Percentiles rank a stretch among this genome's conserved stretches.
These are phyloP conservation scores for Colletotrichum sp. DNA, from an alignment of 2,329 filamentous ascomycete genomes.

Conservation along the genomic window DNA sequence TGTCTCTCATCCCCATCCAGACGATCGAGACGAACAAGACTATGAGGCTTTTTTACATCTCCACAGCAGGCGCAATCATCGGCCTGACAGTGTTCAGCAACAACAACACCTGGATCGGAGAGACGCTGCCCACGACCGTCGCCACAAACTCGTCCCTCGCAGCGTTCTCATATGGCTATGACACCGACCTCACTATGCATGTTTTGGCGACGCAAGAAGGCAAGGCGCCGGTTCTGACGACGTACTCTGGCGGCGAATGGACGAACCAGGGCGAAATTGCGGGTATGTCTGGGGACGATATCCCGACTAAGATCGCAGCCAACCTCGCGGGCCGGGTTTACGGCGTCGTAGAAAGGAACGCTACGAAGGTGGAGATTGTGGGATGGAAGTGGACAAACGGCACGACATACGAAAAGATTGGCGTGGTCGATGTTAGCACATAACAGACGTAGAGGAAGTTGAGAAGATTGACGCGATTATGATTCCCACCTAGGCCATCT, in stretches of 20 bases:
- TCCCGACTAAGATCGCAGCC: slow-evolving; percentile 6
- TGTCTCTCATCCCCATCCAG: slow-evolving; percentile 13
- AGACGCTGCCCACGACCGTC: slow-evolving; percentile 1
- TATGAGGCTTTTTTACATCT: slow-evolving; percentile 9
- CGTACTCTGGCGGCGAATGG: slow-evolving; percentile 10
- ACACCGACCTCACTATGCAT: slow-evolving; percentile 14
- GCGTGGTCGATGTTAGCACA: slow-evolving; percentile 3
- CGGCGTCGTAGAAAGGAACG: slow-evolving; percentile 3
- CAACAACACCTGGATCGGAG: neutral
- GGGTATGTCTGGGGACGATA: slow-evolving; percentile 6
- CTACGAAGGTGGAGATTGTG: slow-evolving; percentile 1
- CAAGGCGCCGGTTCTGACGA: neutral
- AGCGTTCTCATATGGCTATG: slow-evolving; percentile 14
- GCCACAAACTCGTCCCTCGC: neutral
- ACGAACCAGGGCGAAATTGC: neutral
- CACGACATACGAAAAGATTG: slow-evolving; percentile 18
- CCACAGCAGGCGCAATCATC: neutral
- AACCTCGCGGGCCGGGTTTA: slow-evolving; percentile 17
- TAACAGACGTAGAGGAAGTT: neutral
- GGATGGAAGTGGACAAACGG: slow-evolving; percentile 21
- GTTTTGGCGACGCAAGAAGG: neutral
- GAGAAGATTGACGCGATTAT: neutral
- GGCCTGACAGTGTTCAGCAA: neutral
- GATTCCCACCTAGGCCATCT: neutral
- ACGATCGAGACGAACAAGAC: neutral